A percentile compares a stretch with the other conserved stretches of the same genome.
Evolutionary conservation across 2,329 filamentous ascomycete genomes (phyloP).

Genomic region (Endoconidiophora polonica): DNA sequence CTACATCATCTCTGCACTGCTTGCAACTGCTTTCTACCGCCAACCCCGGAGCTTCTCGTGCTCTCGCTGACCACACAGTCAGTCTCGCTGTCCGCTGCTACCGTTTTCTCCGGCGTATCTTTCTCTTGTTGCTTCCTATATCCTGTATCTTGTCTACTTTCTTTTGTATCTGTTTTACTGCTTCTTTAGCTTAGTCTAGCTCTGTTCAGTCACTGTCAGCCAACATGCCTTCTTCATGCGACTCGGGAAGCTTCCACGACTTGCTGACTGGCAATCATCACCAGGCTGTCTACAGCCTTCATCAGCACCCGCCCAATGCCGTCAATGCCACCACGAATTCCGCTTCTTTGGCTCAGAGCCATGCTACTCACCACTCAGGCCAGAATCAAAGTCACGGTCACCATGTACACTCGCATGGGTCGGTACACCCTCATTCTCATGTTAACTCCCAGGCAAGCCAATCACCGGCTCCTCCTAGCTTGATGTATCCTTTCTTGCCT

Average conservation of each 20-base stretch:
- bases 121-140: neutral
- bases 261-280: conserved; percentile 6
- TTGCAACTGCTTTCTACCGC: no score
- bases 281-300: conserved; percentile 1
- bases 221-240: conserved; percentile 4
- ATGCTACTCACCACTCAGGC: neutral
- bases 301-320: neutral
- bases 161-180: neutral
- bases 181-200: neutral
- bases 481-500: conserved; percentile 11
- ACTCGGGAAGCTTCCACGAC: conserved; percentile 5
- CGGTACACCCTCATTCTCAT: neutral
- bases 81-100: neutral
- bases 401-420: neutral
- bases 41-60: neutral
- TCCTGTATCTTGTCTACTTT: neutral
- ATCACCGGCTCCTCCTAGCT: neutral
- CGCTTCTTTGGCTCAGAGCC: neutral
- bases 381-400: neutral
- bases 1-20: neutral
- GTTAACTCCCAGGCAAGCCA: conserved; percentile 1
- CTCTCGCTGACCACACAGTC: neutral
- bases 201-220: neutral
- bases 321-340: neutral
- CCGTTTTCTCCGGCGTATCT: neutral